Percentiles rank a stretch among this genome's conserved stretches.
Conservation (phyloP, 176 grass and related monocot genomes). For the Aegilops longissima region DNA sequence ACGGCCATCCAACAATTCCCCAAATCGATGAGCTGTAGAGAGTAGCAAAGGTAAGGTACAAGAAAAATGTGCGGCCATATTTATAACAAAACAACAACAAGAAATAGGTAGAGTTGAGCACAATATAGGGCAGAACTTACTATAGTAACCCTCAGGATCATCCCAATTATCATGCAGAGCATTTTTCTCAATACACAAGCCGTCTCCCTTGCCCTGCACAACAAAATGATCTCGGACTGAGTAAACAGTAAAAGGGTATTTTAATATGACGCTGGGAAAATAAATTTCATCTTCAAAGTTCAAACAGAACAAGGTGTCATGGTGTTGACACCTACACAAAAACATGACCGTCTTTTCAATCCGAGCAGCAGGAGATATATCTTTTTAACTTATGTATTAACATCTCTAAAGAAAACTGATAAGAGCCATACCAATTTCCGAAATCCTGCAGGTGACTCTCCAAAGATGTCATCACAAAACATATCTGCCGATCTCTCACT, state of each 20-base stretch:
- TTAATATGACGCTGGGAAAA: not conserved
- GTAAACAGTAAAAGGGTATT: constrained; percentile 14
- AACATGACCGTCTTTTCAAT: not conserved
- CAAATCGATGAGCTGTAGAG: constrained; percentile 70
- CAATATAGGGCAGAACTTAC: constrained; percentile 60
- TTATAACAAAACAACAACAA: constrained; percentile 27
- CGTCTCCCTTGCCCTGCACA: constrained; percentile 73
- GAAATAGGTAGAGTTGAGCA: not conserved
- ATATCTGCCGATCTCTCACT: constrained; percentile 89
- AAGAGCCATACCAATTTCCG: constrained; percentile 63
- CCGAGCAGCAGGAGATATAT: not conserved
- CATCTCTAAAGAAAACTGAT: not conserved
- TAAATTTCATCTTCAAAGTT: constrained; percentile 7
- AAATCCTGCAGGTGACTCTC: constrained; percentile 84
- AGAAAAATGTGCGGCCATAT: not conserved
- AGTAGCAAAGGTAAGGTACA: constrained; percentile 1
- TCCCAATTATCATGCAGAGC: constrained; percentile 98
- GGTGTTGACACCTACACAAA: not conserved
- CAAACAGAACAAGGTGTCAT: not conserved
- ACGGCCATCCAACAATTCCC: constrained; percentile 87
- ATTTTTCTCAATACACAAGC: constrained; percentile 62
- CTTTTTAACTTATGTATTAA: not conserved
- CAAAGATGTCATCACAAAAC: constrained; percentile 97
- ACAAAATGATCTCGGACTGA: not conserved
- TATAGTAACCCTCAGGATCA: constrained; percentile 98